A percentile compares a stretch with the other conserved stretches of the same genome.
These are phyloP conservation scores for Penicillium decumbens DNA, from an alignment of 2,329 filamentous ascomycete species.

Conservation along the genomic window DNA sequence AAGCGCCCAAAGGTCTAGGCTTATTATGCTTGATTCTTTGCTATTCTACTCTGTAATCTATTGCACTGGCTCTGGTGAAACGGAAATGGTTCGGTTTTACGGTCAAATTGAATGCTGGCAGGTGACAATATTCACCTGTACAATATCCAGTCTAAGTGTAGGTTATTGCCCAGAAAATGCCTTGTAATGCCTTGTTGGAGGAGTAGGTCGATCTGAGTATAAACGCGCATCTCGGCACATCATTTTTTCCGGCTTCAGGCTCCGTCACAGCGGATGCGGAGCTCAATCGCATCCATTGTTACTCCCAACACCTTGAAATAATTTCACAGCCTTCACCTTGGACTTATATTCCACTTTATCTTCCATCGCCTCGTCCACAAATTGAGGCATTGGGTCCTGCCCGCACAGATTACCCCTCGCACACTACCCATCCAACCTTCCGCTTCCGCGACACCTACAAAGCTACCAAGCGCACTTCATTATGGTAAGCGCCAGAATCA, in stretches of 20 bases:
- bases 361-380: background rate
- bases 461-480: slow-evolving; percentile 15
- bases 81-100: background rate
- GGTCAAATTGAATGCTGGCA: background rate
- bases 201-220: background rate
- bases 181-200: background rate
- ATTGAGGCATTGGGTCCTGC: slow-evolving; percentile 1
- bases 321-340: background rate
- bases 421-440: slow-evolving; percentile 17
- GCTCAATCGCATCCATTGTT: slow-evolving; percentile 17
- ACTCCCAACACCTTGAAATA: slow-evolving; percentile 8
- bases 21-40: background rate
- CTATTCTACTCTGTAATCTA: background rate
- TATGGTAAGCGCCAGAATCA: slow-evolving; percentile 16
- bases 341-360: background rate
- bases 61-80: background rate
- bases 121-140: background rate
- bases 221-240: slow-evolving; percentile 18
- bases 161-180: no score
- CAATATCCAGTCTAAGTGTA: background rate
- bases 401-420: slow-evolving; percentile 5
- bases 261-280: slow-evolving; percentile 21
- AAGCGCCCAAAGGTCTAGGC: slow-evolving; percentile 33
- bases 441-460: slow-evolving; percentile 19
- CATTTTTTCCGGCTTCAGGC: slow-evolving; percentile 22